Conservation (phyloP, 371 early-diverging fungal genomes). For the Gilbertella persicaria region DNA sequence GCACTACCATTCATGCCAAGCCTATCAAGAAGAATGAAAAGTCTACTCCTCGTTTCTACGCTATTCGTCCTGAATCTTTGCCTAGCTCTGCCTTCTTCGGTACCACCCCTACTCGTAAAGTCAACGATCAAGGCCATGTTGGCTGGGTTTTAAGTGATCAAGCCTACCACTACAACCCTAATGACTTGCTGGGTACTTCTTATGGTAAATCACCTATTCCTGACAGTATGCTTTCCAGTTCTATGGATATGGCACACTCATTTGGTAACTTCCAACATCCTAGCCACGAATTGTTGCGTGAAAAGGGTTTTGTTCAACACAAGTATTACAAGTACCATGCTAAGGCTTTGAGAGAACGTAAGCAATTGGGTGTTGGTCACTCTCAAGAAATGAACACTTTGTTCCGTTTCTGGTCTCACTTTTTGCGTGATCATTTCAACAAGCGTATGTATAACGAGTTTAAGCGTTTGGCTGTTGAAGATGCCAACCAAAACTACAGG, state of each 20-base stretch:
- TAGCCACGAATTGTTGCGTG: constrained; percentile 88
- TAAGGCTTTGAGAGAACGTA: constrained; percentile 91
- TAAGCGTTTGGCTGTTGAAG: constrained; percentile 86
- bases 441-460: constrained; percentile 92
- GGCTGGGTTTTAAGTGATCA: constrained; percentile 83
- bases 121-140: constrained; percentile 77
- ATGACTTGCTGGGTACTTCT: constrained; percentile 44
- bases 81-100: constrained; percentile 54
- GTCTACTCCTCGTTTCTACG: constrained; percentile 64
- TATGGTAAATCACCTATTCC: constrained; percentile 44
- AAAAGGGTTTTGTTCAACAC: constrained; percentile 95
- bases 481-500: constrained; percentile 87
- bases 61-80: constrained; percentile 58
- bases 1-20: constrained; percentile 25
- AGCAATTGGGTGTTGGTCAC: constrained; percentile 83
- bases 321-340: constrained; percentile 94
- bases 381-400: constrained; percentile 98
- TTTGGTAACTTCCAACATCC: constrained; percentile 92
- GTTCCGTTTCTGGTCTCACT: constrained; percentile 98
- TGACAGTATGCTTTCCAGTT: constrained; percentile 40
- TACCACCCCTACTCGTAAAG: constrained; percentile 46
- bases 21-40: constrained; percentile 44
- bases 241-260: constrained; percentile 55
- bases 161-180: constrained; percentile 53
- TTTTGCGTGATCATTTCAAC: constrained; percentile 93